Evolutionary conservation across 148 eudicot genomes (phyloP).

Genomic region (Rhododendron mucronatum): DNA sequence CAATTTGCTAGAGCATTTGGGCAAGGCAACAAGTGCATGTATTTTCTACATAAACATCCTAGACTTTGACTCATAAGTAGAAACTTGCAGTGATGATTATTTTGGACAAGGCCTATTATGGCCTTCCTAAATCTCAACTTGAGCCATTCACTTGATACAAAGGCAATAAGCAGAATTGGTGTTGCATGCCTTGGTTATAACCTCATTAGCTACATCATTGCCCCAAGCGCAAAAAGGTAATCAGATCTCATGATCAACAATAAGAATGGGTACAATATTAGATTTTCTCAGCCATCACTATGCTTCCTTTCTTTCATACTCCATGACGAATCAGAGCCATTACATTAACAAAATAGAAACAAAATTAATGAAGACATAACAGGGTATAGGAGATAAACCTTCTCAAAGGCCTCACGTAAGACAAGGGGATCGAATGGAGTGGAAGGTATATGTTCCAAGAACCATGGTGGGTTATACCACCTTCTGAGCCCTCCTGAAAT

Average conservation of each 20-base stretch:
- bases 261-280: background rate
- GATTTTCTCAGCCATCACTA: background rate
- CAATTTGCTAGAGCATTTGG: background rate
- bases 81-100: background rate
- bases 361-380: background rate
- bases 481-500: slow-evolving; percentile 71
- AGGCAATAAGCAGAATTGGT: background rate
- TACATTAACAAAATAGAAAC: background rate
- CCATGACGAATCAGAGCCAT: background rate
- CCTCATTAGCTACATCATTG: too few relatives aligned
- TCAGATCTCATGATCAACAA: background rate
- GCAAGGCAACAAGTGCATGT: background rate
- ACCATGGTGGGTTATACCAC: slow-evolving; percentile 95
- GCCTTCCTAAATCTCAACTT: background rate
- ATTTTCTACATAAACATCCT: background rate
- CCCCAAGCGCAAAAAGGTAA: background rate
- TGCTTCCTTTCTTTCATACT: background rate
- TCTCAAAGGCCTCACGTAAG: slow-evolving; percentile 80
- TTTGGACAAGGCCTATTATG: background rate
- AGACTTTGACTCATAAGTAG: background rate
- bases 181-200: background rate
- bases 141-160: background rate
- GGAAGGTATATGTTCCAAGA: slow-evolving; percentile 56
- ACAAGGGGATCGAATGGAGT: slow-evolving; percentile 64
- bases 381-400: slow-evolving; percentile 32